Percentiles rank a stretch among this genome's conserved stretches.
phyloP scores from a whole-genome alignment of 805 yeast genomes.

The Lachancea cidri region DNA sequence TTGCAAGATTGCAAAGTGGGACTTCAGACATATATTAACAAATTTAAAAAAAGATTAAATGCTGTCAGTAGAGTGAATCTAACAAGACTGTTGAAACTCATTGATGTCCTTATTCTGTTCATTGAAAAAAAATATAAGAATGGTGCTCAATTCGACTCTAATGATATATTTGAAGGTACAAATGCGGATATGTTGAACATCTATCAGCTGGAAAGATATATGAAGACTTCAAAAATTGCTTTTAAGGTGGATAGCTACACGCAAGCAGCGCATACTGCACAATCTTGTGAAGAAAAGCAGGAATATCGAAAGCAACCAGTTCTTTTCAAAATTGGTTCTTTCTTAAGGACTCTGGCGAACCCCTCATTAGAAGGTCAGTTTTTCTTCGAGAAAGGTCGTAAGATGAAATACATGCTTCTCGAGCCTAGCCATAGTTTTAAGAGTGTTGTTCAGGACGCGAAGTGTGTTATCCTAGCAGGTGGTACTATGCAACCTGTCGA shows the following conservation, averaged over 20 bases:
- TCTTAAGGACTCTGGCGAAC: slow-evolving; percentile 59
- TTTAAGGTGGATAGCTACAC: slow-evolving; percentile 71
- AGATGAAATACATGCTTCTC: slow-evolving; percentile 63
- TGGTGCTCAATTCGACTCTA: slow-evolving; percentile 50
- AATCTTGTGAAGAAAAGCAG: no score
- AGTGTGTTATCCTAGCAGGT: slow-evolving; percentile 78
- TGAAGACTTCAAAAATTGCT: slow-evolving; percentile 68
- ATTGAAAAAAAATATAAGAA: slow-evolving; percentile 34
- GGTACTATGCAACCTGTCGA: slow-evolving; percentile 50
- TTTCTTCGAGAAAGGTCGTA: slow-evolving; percentile 44
- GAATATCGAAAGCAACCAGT: slow-evolving; percentile 49
- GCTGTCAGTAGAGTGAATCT: slow-evolving; percentile 68
- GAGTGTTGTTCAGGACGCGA: slow-evolving; percentile 57
- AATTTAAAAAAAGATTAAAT: slow-evolving; percentile 60
- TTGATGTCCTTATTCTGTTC: slow-evolving; percentile 47
- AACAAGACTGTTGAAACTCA: slow-evolving; percentile 53
- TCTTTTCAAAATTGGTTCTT: slow-evolving; percentile 59
- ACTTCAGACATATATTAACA: slow-evolving; percentile 49
- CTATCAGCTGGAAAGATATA: slow-evolving; percentile 58
- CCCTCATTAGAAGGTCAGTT: slow-evolving; percentile 78
- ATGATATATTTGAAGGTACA: slow-evolving; percentile 51
- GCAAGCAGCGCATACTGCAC: slow-evolving; percentile 3
- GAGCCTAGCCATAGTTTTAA: slow-evolving; percentile 73
- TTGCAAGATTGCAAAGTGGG: slow-evolving; percentile 43
- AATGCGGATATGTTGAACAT: slow-evolving; percentile 70